Conservation (phyloP, 148 eudicot genomes). For the Dysphania ambrosioides region DNA sequence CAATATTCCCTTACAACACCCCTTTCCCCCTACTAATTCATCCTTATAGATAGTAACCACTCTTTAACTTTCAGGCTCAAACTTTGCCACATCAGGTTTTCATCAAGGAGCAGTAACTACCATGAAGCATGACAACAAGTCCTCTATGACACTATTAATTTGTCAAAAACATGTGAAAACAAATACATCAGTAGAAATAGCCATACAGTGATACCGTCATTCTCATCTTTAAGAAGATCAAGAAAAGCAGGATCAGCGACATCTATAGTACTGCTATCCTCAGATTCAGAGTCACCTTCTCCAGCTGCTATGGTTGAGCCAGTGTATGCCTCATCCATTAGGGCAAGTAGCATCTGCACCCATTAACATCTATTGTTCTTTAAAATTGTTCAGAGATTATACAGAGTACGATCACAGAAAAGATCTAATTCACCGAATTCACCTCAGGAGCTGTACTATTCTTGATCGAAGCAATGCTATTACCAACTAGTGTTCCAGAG, state of each 20-base stretch:
- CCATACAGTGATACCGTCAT: slow-evolving; percentile 95
- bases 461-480: slow-evolving; percentile 94
- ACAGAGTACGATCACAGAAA: background rate
- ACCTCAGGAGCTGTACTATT: slow-evolving; percentile 97
- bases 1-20: background rate
- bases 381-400: slow-evolving; percentile 5
- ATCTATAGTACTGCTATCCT: slow-evolving; percentile 75
- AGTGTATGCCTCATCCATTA: slow-evolving; percentile 99
- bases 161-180: background rate
- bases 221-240: slow-evolving; percentile 97
- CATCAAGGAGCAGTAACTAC: background rate
- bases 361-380: slow-evolving; percentile 16
- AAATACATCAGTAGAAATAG: slow-evolving; percentile 8
- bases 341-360: slow-evolving; percentile 89
- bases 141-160: background rate
- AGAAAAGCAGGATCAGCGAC: slow-evolving; percentile 88
- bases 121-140: background rate
- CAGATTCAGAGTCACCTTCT: slow-evolving; percentile 95
- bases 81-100: background rate
- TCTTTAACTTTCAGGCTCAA: background rate
- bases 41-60: background rate
- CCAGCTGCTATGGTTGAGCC: slow-evolving; percentile 96
- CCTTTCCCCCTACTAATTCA: background rate
- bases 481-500: slow-evolving; percentile 86
- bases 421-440: background rate